Conservation (phyloP, 306 rosid genomes). For the Lathyrus sativus region DNA sequence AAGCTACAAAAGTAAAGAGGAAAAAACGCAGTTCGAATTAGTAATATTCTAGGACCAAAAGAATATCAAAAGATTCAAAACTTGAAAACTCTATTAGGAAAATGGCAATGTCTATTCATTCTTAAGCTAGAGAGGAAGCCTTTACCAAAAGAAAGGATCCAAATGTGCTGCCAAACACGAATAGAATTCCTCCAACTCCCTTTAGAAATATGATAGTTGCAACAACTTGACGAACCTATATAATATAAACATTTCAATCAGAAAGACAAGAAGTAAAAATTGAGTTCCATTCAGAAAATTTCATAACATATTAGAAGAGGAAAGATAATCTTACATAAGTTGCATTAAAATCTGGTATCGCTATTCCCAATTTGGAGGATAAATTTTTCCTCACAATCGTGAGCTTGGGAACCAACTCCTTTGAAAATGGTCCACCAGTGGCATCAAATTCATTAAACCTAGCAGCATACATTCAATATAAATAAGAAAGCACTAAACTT, state of each 20-base stretch:
- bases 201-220: constrained; percentile 55
- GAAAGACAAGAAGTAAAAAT: constrained; percentile 32
- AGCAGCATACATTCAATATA: constrained; percentile 28
- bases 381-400: constrained; percentile 46
- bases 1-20: constrained; percentile 47
- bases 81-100: constrained; percentile 2
- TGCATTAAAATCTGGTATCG: constrained; percentile 52
- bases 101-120: constrained; percentile 4
- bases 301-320: not conserved
- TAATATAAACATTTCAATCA: constrained; percentile 38
- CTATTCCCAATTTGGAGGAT: constrained; percentile 59
- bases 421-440: constrained; percentile 75
- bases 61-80: not conserved
- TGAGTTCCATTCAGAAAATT: constrained; percentile 3
- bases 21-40: constrained; percentile 16
- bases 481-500: constrained; percentile 31
- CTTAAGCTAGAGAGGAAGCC: constrained; percentile 16
- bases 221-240: constrained; percentile 66
- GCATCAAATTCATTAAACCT: constrained; percentile 84
- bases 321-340: constrained; percentile 49
- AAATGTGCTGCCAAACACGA: constrained; percentile 67
- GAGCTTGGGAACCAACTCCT: constrained; percentile 70
- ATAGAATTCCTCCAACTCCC: constrained; percentile 84
- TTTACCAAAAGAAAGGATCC: constrained; percentile 82
- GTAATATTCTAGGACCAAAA: constrained; percentile 15